A percentile compares a stretch with the other conserved stretches of the same genome.
These are phyloP conservation scores for Aureobasidium leucospermi DNA, from an alignment of 2,329 filamentous ascomycete genomes.

Conservation along the genomic window DNA sequence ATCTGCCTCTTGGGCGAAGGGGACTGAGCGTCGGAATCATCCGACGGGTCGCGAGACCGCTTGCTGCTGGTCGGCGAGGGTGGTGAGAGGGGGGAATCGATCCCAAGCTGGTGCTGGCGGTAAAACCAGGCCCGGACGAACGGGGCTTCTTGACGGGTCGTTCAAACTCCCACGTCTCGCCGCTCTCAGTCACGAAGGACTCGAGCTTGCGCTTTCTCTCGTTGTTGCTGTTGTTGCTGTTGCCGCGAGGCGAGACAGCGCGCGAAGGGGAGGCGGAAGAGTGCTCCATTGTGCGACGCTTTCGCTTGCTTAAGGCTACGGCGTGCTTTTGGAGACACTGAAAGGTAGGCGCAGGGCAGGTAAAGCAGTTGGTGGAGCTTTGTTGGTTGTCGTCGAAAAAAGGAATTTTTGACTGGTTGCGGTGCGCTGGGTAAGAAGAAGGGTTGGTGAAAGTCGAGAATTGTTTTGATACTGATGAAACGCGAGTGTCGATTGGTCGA, in stretches of 20 bases:
- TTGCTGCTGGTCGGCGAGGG: background rate
- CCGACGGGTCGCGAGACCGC: conserved; percentile 10
- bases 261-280: background rate
- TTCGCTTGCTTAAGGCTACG: conserved; percentile 13
- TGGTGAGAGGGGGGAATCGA: conserved; percentile 1
- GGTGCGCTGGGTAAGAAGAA: conserved; percentile 3
- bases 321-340: background rate
- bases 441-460: background rate
- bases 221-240: conserved; percentile 5
- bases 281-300: conserved; percentile 7
- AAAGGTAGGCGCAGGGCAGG: background rate
- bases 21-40: conserved; percentile 1
- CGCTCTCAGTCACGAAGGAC: background rate
- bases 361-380: conserved; percentile 2
- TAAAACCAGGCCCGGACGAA: conserved; percentile 1
- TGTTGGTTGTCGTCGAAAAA: background rate
- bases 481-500: background rate
- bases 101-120: background rate
- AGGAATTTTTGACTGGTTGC: background rate
- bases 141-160: conserved; percentile 9
- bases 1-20: conserved; percentile 9
- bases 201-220: conserved; percentile 7
- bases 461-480: background rate
- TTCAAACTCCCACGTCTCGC: conserved; percentile 4
- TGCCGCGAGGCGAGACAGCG: conserved; percentile 1